Evolutionary conservation across 1,284 basidiomycete species (phyloP).

Genomic region (Spongispora temasekensis): DNA sequence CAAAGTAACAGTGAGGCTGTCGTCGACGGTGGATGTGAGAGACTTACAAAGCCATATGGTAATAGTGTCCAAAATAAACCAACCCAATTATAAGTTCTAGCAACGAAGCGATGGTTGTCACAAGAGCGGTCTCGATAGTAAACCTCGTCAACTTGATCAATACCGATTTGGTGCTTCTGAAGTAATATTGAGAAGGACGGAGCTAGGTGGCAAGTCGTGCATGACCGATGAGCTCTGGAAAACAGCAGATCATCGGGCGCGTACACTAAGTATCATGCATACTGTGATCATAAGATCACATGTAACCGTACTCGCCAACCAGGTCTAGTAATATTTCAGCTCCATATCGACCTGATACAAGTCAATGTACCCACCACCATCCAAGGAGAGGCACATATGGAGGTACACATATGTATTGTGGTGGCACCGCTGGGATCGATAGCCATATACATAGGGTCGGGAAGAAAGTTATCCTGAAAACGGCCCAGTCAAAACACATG

Average conservation of each 20-base stretch:
- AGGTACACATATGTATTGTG: no score
- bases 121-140: conserved; percentile 17
- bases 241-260: not conserved
- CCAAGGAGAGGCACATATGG: not conserved
- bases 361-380: not conserved
- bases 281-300: conserved; percentile 15
- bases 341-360: not conserved
- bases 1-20: not conserved
- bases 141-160: conserved; percentile 12
- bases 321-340: conserved; percentile 5
- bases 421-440: not conserved
- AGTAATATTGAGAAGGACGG: conserved; percentile 1
- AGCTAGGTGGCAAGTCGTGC: conserved; percentile 7
- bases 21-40: not conserved
- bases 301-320: conserved; percentile 13
- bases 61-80: not conserved
- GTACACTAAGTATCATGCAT: conserved; percentile 11
- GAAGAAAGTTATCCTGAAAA: not conserved
- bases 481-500: not conserved
- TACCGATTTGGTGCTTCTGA: not conserved
- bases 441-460: no score
- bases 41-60: conserved; percentile 14
- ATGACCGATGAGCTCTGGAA: not conserved
- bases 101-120: conserved; percentile 11
- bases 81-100: conserved; percentile 11